A percentile compares a stretch with the other conserved stretches of the same genome.
Conservation (phyloP, 2,329 filamentous ascomycete genomes). For the Zymoseptoria passerinii region DNA sequence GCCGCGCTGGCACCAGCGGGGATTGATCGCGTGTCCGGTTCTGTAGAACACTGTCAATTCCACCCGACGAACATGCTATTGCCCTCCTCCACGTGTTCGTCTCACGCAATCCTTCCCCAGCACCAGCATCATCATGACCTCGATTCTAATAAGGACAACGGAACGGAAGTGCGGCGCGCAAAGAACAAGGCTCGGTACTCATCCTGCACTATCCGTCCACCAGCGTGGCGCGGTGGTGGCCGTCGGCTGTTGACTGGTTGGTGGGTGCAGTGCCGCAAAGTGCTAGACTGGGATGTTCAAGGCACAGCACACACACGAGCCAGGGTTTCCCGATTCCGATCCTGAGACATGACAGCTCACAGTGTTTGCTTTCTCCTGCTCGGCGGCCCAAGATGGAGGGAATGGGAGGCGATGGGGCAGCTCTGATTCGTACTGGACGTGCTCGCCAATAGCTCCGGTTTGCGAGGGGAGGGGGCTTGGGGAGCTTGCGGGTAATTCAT, state of each 20-base stretch:
- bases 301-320: background rate
- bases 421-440: background rate
- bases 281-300: background rate
- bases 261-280: background rate
- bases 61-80: too few species aligned
- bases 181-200: too few species aligned
- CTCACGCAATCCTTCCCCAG: too few species aligned
- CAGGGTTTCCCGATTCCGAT: background rate
- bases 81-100: too few species aligned
- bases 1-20: too few species aligned
- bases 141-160: too few species aligned
- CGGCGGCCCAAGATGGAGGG: background rate
- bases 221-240: too few species aligned
- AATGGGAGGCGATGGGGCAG: background rate
- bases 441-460: background rate
- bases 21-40: background rate
- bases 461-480: background rate
- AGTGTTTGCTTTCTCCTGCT: background rate
- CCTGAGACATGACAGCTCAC: background rate
- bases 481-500: background rate
- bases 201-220: too few species aligned
- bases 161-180: too few species aligned
- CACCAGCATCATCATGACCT: too few species aligned
- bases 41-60: too few species aligned
- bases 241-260: background rate